Evolutionary conservation across 2,329 filamentous ascomycete genomes (phyloP).

Genomic region (Ascochyta pisi): DNA sequence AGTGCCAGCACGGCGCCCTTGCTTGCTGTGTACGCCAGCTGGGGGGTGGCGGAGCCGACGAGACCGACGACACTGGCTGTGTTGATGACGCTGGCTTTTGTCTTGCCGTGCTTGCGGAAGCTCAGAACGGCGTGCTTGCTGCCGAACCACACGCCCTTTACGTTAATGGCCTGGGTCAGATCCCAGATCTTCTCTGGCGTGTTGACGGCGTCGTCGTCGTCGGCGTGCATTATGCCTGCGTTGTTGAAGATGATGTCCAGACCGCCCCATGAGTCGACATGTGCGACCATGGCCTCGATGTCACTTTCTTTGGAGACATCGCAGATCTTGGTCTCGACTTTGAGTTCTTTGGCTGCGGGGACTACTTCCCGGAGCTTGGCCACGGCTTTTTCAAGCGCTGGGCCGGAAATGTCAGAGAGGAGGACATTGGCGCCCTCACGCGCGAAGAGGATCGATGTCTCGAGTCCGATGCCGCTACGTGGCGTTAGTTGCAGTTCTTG

Average conservation of each 20-base stretch:
- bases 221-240: conserved; percentile 92
- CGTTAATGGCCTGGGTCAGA: conserved; percentile 90
- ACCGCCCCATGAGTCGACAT: conserved; percentile 83
- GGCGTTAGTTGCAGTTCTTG: conserved; percentile 22
- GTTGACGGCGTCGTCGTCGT: conserved; percentile 70
- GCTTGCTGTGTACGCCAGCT: conserved; percentile 90
- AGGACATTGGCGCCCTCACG: conserved; percentile 86
- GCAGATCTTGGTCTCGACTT: conserved; percentile 69
- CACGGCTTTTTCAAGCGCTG: conserved; percentile 77
- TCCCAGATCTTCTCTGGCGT: conserved; percentile 95
- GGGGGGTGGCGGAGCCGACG: conserved; percentile 84
- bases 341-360: conserved; percentile 56
- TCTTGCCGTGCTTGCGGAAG: conserved; percentile 81
- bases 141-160: conserved; percentile 98
- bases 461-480: conserved; percentile 84
- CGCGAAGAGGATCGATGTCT: conserved; percentile 88
- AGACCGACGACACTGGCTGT: conserved; percentile 88
- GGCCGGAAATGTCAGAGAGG: conserved; percentile 82
- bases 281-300: conserved; percentile 75
- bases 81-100: conserved; percentile 84
- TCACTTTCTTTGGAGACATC: conserved; percentile 88
- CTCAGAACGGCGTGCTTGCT: conserved; percentile 89
- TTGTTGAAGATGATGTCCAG: conserved; percentile 97
- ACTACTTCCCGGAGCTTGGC: conserved; percentile 77
- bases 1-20: conserved; percentile 92